Percentiles rank a stretch among this genome's conserved stretches.
Evolutionary conservation across 306 rosid genomes (phyloP).

Genomic region (Gynostemma pentaphyllum): DNA sequence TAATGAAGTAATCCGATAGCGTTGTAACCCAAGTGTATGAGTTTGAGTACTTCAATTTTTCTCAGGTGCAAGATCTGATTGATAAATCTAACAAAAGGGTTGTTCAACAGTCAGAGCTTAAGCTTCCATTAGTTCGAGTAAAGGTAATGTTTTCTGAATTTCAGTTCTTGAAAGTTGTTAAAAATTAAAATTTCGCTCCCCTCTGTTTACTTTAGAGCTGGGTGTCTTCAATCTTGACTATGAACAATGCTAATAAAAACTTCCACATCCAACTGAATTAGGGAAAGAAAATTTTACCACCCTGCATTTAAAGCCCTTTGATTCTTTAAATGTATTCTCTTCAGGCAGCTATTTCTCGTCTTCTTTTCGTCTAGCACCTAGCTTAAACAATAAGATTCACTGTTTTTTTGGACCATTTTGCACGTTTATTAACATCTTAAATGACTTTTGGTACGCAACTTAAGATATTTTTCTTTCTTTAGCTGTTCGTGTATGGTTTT

Average conservation of each 20-base stretch:
- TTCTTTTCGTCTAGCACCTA: neutral
- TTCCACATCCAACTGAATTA: neutral
- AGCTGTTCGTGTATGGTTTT: neutral
- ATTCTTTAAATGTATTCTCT: neutral
- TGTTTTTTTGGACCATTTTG: neutral
- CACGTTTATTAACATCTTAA: neutral
- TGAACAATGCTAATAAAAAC: neutral
- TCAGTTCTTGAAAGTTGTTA: neutral
- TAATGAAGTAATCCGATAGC: neutral
- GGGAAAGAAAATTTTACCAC: neutral
- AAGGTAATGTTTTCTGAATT: slow-evolving; percentile 38
- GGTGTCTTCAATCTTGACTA: neutral
- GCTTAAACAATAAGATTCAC: neutral
- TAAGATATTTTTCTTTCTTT: neutral
- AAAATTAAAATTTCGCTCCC: neutral
- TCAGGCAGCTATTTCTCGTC: neutral
- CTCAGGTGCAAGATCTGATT: slow-evolving; percentile 60
- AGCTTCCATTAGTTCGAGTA: slow-evolving; percentile 84
- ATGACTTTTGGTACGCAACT: neutral
- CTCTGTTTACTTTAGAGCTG: neutral
- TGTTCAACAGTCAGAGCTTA: slow-evolving; percentile 45
- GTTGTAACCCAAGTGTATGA: neutral
- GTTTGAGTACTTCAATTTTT: slow-evolving; percentile 6
- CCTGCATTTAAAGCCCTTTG: neutral
- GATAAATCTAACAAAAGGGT: slow-evolving; percentile 56